Evolutionary conservation across 176 grass and related monocot genomes (phyloP).

Genomic region (Rhipidocladum racemiflorum): DNA sequence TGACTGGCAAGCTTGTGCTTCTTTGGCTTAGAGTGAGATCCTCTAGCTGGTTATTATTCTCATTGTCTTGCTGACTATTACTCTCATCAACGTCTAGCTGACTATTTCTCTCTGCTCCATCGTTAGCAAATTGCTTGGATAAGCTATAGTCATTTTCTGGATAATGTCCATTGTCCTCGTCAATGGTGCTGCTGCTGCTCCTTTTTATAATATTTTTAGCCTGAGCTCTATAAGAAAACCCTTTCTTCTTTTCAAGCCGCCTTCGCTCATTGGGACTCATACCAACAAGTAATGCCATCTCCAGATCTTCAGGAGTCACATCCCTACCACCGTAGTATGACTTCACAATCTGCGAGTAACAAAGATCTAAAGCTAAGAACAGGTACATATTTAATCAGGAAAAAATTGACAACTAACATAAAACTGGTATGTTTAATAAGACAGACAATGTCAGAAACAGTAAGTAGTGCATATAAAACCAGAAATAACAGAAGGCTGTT

Average conservation of each 20-base stretch:
- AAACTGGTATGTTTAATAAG: constrained; percentile 6
- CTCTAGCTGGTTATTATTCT: not conserved
- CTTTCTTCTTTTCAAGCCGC: constrained; percentile 76
- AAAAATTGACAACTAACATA: not conserved
- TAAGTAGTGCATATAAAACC: constrained; percentile 12
- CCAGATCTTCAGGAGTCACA: constrained; percentile 65
- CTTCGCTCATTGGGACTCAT: constrained; percentile 84
- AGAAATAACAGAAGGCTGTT: constrained; percentile 25
- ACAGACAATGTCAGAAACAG: constrained; percentile 3
- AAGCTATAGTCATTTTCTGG: constrained; percentile 32
- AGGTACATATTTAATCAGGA: constrained; percentile 19
- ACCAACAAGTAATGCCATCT: constrained; percentile 81
- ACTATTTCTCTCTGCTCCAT: constrained; percentile 7
- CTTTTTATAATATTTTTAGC: constrained; percentile 51
- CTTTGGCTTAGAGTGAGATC: constrained; percentile 23
- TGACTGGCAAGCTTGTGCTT: constrained; percentile 22
- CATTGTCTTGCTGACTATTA: not conserved
- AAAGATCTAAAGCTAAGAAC: constrained; percentile 2
- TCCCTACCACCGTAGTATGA: constrained; percentile 84
- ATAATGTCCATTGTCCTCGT: constrained; percentile 31
- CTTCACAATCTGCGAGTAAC: constrained; percentile 65
- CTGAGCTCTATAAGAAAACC: constrained; percentile 50
- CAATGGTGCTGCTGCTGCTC: constrained; percentile 22
- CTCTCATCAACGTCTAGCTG: constrained; percentile 6
- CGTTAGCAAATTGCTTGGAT: constrained; percentile 22